Evolutionary conservation across 345 rosid genomes (phyloP).

Genomic region (Euphorbia peplus): DNA sequence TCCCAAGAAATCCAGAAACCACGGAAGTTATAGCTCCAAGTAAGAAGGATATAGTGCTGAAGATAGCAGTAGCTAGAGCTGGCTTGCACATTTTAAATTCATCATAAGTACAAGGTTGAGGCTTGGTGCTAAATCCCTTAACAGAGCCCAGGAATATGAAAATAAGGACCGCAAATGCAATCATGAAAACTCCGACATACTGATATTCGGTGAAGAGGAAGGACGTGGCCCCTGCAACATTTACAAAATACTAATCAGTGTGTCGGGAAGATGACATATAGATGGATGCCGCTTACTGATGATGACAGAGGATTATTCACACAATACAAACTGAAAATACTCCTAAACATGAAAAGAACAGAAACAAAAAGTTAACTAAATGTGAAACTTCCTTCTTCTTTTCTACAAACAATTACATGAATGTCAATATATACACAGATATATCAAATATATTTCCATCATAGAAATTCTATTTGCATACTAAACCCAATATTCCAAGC

Average conservation of each 20-base stretch:
- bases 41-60: conserved; percentile 70
- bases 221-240: conserved; percentile 29
- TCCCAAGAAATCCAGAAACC: conserved; percentile 86
- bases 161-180: conserved; percentile 30
- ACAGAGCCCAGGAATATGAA: conserved; percentile 32
- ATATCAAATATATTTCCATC: not conserved
- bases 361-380: not conserved
- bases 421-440: not conserved
- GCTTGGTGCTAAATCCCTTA: conserved; percentile 40
- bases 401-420: too few species aligned
- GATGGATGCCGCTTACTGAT: too few species aligned
- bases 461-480: not conserved
- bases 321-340: not conserved
- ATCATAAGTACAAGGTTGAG: conserved; percentile 71
- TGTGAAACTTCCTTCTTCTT: too few species aligned
- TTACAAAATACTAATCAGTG: not conserved
- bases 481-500: not conserved
- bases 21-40: conserved; percentile 77
- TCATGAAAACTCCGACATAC: conserved; percentile 34
- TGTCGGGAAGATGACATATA: not conserved
- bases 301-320: not conserved
- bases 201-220: conserved; percentile 31
- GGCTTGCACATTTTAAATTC: conserved; percentile 59
- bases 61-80: conserved; percentile 77
- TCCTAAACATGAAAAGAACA: not conserved